Conservation (phyloP, 805 yeast species). For the Yamadazyma phyllophila region DNA sequence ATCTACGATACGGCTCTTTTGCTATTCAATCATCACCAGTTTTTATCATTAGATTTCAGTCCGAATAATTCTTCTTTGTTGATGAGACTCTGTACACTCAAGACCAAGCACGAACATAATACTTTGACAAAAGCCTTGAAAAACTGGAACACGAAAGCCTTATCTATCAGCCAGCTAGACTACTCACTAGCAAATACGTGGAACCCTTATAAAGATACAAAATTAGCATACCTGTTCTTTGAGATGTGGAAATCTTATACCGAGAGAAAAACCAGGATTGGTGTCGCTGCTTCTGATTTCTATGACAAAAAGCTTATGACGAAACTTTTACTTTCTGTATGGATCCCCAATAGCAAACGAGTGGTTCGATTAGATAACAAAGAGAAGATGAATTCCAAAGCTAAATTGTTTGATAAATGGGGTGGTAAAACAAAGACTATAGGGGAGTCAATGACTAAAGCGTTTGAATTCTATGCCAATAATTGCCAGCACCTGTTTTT, state of each 20-base stretch:
- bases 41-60: constrained; percentile 12
- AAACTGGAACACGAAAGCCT: constrained; percentile 23
- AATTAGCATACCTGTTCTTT: constrained; percentile 5
- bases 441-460: not conserved
- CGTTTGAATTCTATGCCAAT: not conserved
- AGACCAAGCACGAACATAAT: constrained; percentile 9
- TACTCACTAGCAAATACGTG: constrained; percentile 11
- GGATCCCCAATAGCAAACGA: constrained; percentile 3
- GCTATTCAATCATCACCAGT: constrained; percentile 23
- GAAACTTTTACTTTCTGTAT: constrained; percentile 5
- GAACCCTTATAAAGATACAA: constrained; percentile 2
- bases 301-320: constrained; percentile 8
- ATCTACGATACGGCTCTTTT: constrained; percentile 22
- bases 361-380: not conserved
- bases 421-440: not conserved
- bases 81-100: constrained; percentile 28
- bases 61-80: constrained; percentile 20
- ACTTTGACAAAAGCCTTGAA: constrained; percentile 9
- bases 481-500: not conserved
- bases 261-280: constrained; percentile 1
- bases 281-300: constrained; percentile 9
- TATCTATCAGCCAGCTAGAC: constrained; percentile 15
- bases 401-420: constrained; percentile 1
- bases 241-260: constrained; percentile 13
- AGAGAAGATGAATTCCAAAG: not conserved